These are phyloP conservation scores for Sungouiella blattae DNA, from an alignment of 805 yeast genomes.

Conservation along the genomic window DNA sequence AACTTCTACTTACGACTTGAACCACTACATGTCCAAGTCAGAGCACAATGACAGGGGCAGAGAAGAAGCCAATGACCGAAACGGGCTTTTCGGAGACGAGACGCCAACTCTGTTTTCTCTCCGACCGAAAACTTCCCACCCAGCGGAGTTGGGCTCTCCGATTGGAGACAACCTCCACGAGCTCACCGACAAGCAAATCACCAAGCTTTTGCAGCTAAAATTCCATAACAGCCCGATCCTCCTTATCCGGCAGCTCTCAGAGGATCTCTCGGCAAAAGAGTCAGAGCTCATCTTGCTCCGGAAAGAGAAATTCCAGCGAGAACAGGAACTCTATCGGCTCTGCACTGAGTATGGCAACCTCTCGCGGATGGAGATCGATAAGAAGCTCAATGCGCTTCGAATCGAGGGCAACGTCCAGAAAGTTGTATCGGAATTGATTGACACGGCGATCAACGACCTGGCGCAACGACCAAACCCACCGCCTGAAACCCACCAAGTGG, in stretches of 20 bases:
- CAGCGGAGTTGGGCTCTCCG: not conserved
- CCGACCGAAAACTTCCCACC: not conserved
- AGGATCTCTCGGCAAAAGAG: slow-evolving; percentile 47
- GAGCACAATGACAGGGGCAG: not conserved
- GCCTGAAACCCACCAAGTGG: not conserved
- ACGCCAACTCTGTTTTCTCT: not conserved
- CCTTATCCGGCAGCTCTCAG: slow-evolving; percentile 45
- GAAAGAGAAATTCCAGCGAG: slow-evolving; percentile 28
- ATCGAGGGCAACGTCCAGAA: slow-evolving; percentile 15
- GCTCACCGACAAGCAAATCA: slow-evolving; percentile 18
- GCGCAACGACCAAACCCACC: no score
- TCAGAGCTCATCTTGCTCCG: slow-evolving; percentile 40
- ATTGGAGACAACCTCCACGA: slow-evolving; percentile 20
- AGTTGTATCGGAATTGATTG: slow-evolving; percentile 25
- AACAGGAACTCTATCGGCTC: slow-evolving; percentile 29
- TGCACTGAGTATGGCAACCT: slow-evolving; percentile 36
- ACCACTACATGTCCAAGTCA: not conserved
- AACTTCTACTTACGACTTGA: no score
- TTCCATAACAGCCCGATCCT: slow-evolving; percentile 23
- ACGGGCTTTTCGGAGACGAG: not conserved
- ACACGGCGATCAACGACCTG: slow-evolving; percentile 20
- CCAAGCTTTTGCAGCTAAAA: slow-evolving; percentile 20
- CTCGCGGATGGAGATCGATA: slow-evolving; percentile 33
- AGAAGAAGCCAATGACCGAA: not conserved
- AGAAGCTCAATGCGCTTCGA: slow-evolving; percentile 18